A percentile compares a stretch with the other conserved stretches of the same genome.
Evolutionary conservation across 2,329 filamentous ascomycete species (phyloP).

Genomic region (Verticillium alfalfae): DNA sequence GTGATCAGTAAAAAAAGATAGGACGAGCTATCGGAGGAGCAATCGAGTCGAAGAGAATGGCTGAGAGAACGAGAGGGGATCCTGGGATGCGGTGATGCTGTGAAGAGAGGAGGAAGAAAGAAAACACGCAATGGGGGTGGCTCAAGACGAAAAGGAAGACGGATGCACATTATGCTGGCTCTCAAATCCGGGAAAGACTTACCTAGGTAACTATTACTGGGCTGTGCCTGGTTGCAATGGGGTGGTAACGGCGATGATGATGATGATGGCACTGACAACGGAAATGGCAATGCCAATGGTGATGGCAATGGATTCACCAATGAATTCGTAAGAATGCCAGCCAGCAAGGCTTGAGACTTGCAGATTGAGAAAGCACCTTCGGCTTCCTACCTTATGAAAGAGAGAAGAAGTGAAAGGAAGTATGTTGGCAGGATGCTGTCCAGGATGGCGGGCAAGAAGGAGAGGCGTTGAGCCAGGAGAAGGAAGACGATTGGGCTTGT

Average conservation of each 20-base stretch:
- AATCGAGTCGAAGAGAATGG: constrained; percentile 40
- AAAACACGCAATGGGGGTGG: neutral
- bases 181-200: neutral
- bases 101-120: constrained; percentile 5
- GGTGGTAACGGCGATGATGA: too few relatives aligned
- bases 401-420: neutral
- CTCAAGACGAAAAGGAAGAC: neutral
- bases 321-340: neutral
- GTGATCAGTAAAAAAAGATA: constrained; percentile 51
- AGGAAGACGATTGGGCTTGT: neutral
- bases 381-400: neutral
- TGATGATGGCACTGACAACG: too few relatives aligned
- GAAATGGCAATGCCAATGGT: neutral
- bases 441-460: neutral
- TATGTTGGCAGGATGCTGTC: neutral
- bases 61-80: constrained; percentile 12
- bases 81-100: constrained; percentile 40
- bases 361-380: neutral
- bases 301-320: neutral
- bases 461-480: neutral
- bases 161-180: neutral
- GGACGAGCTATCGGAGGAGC: constrained; percentile 50
- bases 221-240: neutral
- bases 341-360: neutral
- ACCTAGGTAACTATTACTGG: neutral